phyloP scores from a whole-genome alignment of 768 basidiomycete genomes.

The Lactifluus hygrophoroides region DNA sequence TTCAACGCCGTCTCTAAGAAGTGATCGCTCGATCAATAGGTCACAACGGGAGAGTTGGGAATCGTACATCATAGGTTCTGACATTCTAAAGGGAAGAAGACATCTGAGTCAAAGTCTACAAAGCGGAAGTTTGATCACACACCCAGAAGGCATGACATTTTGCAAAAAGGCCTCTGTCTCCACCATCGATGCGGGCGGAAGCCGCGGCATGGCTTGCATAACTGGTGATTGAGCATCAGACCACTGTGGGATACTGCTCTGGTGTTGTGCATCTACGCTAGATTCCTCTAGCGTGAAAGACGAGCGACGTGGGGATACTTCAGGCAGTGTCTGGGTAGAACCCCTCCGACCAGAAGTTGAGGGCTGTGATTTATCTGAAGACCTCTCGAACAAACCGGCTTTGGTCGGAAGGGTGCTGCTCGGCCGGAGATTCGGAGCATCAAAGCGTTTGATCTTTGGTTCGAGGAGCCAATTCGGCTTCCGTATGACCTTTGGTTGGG shows the following conservation, averaged over 20 bases:
- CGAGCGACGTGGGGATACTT: not conserved
- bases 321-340: not conserved
- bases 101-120: not conserved
- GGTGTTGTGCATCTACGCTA: not conserved
- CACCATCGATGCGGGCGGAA: constrained; percentile 11
- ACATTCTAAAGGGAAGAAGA: not conserved
- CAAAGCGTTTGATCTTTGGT: constrained; percentile 29
- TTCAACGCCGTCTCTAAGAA: not conserved
- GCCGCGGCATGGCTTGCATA: constrained; percentile 2
- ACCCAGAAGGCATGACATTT: constrained; percentile 36
- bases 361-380: not conserved
- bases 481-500: not conserved
- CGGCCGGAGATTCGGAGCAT: constrained; percentile 18
- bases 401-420: constrained; percentile 18
- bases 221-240: not conserved
- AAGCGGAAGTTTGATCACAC: constrained; percentile 12
- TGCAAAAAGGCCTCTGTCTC: constrained; percentile 33
- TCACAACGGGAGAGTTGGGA: not conserved
- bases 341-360: not conserved
- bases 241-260: not conserved
- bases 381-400: not conserved
- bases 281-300: not conserved
- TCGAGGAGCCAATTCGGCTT: constrained; percentile 14
- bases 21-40: not conserved
- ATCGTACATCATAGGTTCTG: constrained; percentile 12